These are phyloP conservation scores for Rutstroemia sp. DNA, from an alignment of 2,329 filamentous ascomycete genomes.

Conservation along the genomic window DNA sequence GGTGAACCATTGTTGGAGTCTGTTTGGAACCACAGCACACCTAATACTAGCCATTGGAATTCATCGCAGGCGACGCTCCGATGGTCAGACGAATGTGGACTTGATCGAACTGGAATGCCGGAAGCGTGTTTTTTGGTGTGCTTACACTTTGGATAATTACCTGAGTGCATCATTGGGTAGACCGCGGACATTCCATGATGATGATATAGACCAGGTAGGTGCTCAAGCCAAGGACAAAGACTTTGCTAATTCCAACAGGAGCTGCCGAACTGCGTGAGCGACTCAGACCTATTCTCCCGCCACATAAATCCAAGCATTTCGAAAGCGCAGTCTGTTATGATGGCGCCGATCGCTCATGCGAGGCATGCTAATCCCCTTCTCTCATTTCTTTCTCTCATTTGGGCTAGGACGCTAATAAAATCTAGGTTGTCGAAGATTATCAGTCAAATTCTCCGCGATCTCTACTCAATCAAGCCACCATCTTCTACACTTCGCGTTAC, in stretches of 20 bases:
- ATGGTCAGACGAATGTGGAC: slow-evolving; percentile 26
- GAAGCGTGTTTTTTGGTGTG: slow-evolving; percentile 56
- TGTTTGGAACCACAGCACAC: slow-evolving; percentile 30
- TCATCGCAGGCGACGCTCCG: slow-evolving; percentile 17
- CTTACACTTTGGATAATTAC: slow-evolving; percentile 58
- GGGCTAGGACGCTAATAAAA: background rate
- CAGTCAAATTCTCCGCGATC: slow-evolving; percentile 36
- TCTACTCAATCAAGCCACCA: slow-evolving; percentile 34
- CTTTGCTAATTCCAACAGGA: slow-evolving; percentile 27
- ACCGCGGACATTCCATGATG: slow-evolving; percentile 54
- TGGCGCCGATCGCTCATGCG: slow-evolving; percentile 38
- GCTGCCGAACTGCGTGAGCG: slow-evolving; percentile 46
- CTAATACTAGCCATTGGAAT: slow-evolving; percentile 31
- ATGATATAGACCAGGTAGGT: slow-evolving; percentile 51
- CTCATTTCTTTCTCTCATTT: background rate
- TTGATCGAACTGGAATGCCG: slow-evolving; percentile 40
- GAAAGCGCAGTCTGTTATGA: slow-evolving; percentile 34
- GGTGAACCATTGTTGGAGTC: slow-evolving; percentile 31
- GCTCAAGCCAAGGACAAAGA: background rate
- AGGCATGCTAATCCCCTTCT: slow-evolving; percentile 21
- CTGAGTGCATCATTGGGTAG: slow-evolving; percentile 55
- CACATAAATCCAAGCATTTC: slow-evolving; percentile 21
- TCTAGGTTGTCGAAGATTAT: slow-evolving; percentile 36
- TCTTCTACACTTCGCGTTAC: slow-evolving; percentile 27
- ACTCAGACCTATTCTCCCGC: slow-evolving; percentile 37